Evolutionary conservation across 768 basidiomycete genomes (phyloP).

Genomic region (Fomitopsis serialis): DNA sequence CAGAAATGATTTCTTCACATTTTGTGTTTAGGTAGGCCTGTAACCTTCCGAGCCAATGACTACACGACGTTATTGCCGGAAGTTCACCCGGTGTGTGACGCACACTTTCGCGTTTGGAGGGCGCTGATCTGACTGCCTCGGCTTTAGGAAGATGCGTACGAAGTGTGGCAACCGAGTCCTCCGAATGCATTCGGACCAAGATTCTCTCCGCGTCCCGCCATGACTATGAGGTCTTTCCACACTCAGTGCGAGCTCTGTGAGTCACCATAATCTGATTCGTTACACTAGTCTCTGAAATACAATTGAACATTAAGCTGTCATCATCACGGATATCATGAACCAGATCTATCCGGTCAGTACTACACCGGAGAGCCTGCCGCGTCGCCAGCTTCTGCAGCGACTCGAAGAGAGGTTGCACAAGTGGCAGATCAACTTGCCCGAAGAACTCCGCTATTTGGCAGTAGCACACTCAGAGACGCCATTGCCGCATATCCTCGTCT

Average conservation of each 20-base stretch:
- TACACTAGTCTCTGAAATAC: background rate
- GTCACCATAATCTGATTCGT: constrained; percentile 20
- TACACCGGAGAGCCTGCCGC: constrained; percentile 33
- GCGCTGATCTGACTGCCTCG: background rate
- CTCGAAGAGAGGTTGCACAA: constrained; percentile 68
- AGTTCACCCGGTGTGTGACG: constrained; percentile 40
- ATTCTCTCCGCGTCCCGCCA: constrained; percentile 36
- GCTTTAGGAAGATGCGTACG: constrained; percentile 50
- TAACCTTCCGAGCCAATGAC: constrained; percentile 17
- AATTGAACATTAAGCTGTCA: constrained; percentile 40
- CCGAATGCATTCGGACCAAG: constrained; percentile 36
- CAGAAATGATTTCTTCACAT: background rate
- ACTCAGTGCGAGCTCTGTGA: constrained; percentile 55
- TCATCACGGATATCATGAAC: constrained; percentile 62
- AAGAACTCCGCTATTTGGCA: constrained; percentile 54
- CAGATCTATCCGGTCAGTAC: constrained; percentile 66
- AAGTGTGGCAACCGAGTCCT: constrained; percentile 47
- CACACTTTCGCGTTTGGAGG: constrained; percentile 1
- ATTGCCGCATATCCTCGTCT: constrained; percentile 58
- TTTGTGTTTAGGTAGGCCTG: constrained; percentile 8
- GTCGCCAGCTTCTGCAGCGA: constrained; percentile 43
- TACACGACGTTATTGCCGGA: constrained; percentile 35
- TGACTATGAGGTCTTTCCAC: constrained; percentile 50
- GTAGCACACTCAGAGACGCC: constrained; percentile 47
- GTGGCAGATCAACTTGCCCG: constrained; percentile 69